Evolutionary conservation across 2,329 filamentous ascomycete species (phyloP).

Genomic region (Fusarium sublunatum): DNA sequence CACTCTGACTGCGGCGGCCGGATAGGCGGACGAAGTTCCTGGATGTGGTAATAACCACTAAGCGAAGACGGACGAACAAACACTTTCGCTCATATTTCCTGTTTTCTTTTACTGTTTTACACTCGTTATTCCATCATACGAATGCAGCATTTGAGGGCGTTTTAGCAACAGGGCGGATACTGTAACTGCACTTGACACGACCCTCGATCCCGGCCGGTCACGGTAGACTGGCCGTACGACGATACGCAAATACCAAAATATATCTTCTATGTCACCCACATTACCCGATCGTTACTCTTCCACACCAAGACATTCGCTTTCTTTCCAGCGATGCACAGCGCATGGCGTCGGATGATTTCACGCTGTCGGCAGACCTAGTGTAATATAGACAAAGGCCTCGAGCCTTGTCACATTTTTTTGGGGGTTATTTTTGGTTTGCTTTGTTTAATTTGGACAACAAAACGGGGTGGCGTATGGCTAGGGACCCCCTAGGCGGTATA

Average conservation of each 20-base stretch:
- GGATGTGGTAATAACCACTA: background rate
- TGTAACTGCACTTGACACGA: slow-evolving; percentile 18
- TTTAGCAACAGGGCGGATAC: slow-evolving; percentile 24
- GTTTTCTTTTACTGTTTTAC: slow-evolving; percentile 13
- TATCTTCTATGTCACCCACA: slow-evolving; percentile 39
- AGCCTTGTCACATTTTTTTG: slow-evolving; percentile 34
- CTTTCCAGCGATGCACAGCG: slow-evolving; percentile 43
- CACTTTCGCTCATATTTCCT: slow-evolving; percentile 17
- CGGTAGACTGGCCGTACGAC: slow-evolving; percentile 35
- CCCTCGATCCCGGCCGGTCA: slow-evolving; percentile 23
- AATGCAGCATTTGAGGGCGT: slow-evolving; percentile 41
- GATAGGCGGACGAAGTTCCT: slow-evolving; percentile 3
- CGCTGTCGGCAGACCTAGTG: slow-evolving; percentile 39
- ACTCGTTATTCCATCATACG: slow-evolving; percentile 31
- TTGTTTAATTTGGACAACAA: slow-evolving; percentile 42
- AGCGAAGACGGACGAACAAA: slow-evolving; percentile 6
- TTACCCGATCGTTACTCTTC: slow-evolving; percentile 34
- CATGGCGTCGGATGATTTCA: slow-evolving; percentile 41
- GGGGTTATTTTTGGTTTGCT: slow-evolving; percentile 31
- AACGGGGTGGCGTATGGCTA: slow-evolving; percentile 40
- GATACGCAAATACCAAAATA: slow-evolving; percentile 40
- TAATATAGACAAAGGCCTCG: slow-evolving; percentile 45
- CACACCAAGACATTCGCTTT: slow-evolving; percentile 38
- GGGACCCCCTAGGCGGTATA: slow-evolving; percentile 24
- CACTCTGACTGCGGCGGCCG: too few relatives aligned